Evolutionary conservation across 2,329 filamentous ascomycete species (phyloP).

Genomic region (Pseudonectria buxi): DNA sequence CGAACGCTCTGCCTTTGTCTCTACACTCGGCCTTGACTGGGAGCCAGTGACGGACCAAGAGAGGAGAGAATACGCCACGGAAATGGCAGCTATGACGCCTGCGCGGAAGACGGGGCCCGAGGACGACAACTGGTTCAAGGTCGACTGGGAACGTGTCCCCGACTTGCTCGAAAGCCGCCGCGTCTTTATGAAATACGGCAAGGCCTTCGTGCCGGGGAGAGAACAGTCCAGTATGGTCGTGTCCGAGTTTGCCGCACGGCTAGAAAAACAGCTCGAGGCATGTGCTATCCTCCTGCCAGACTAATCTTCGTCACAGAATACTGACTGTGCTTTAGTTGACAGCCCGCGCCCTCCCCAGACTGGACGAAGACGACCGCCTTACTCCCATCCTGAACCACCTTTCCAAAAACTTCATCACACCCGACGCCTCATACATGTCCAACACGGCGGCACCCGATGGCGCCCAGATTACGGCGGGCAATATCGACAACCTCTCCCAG

Average conservation of each 20-base stretch:
- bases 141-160: slow-evolving; percentile 89
- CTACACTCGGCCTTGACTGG: slow-evolving; percentile 74
- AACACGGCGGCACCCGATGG: slow-evolving; percentile 59
- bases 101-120: slow-evolving; percentile 43
- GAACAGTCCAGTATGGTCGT: slow-evolving; percentile 88
- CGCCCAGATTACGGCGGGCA: slow-evolving; percentile 67
- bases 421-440: slow-evolving; percentile 70
- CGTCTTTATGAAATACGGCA: slow-evolving; percentile 72
- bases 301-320: background rate
- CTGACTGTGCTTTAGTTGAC: slow-evolving; percentile 54
- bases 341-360: slow-evolving; percentile 78
- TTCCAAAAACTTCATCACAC: slow-evolving; percentile 92
- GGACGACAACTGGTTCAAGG: slow-evolving; percentile 89
- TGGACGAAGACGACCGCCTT: slow-evolving; percentile 94
- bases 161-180: slow-evolving; percentile 76
- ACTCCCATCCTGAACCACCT: slow-evolving; percentile 63
- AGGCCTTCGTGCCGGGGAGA: slow-evolving; percentile 81
- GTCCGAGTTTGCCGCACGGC: slow-evolving; percentile 70
- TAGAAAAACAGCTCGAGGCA: slow-evolving; percentile 81
- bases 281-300: slow-evolving; percentile 8
- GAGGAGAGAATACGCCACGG: slow-evolving; percentile 53
- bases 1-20: slow-evolving; percentile 72
- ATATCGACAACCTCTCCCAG: slow-evolving; percentile 70
- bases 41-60: slow-evolving; percentile 76
- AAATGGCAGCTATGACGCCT: slow-evolving; percentile 48